Evolutionary conservation across 225 moss, liverwort and hornwort species (phyloP).

Genomic region (Thuidium tamariscinum): DNA sequence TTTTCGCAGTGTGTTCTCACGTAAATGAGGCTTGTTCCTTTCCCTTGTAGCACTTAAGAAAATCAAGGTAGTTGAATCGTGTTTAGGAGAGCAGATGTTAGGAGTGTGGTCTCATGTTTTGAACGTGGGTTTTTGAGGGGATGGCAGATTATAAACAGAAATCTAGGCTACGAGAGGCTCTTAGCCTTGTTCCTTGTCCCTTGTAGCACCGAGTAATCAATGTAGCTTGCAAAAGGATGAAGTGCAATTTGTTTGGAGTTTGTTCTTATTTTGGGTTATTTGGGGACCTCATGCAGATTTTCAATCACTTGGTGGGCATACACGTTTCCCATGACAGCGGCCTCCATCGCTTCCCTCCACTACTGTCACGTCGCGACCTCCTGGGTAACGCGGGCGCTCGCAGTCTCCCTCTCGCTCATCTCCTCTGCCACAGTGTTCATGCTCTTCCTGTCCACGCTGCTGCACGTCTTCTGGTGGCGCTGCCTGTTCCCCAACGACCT

Average conservation of each 20-base stretch:
- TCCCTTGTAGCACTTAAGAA: neutral
- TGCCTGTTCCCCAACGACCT: conserved; percentile 49
- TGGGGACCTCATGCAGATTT: neutral
- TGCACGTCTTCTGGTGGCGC: conserved; percentile 36
- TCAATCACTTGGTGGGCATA: conserved; percentile 51
- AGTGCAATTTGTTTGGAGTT: neutral
- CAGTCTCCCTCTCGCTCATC: conserved; percentile 10
- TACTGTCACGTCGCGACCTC: conserved; percentile 19
- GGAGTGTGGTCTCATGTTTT: neutral
- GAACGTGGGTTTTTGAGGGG: neutral
- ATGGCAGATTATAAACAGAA: neutral
- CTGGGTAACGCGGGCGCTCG: conserved; percentile 11
- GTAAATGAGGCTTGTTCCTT: neutral
- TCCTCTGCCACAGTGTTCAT: conserved; percentile 18
- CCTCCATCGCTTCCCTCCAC: conserved; percentile 22
- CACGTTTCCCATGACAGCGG: conserved; percentile 46
- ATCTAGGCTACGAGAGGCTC: neutral
- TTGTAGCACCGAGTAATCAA: too few relatives aligned
- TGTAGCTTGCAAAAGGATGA: neutral
- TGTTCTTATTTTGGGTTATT: neutral
- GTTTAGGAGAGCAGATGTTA: neutral
- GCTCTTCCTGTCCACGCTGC: conserved; percentile 29
- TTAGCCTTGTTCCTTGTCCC: neutral
- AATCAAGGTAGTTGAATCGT: neutral
- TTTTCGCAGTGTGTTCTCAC: too few relatives aligned